A percentile compares a stretch with the other conserved stretches of the same genome.
Evolutionary conservation across 1,139 yeast species (phyloP).

Genomic region (Candida glucosophila): DNA sequence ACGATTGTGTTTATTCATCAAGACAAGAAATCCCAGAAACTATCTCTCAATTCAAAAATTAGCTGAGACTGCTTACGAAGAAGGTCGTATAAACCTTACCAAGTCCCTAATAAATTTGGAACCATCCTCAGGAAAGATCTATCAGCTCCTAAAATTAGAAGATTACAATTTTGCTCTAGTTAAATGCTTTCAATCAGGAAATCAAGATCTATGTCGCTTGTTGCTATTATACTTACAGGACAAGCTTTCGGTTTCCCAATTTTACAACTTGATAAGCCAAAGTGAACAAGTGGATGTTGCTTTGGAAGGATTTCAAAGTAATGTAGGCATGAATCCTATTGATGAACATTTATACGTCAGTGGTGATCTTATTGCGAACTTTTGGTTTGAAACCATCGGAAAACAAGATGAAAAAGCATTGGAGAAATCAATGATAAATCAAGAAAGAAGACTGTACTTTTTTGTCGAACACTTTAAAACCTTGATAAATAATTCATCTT

Average conservation of each 20-base stretch:
- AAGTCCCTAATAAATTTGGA: slow-evolving; percentile 60
- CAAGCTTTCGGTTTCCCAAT: slow-evolving; percentile 28
- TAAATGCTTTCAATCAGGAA: slow-evolving; percentile 60
- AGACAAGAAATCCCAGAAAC: slow-evolving; percentile 10
- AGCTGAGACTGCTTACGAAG: slow-evolving; percentile 67
- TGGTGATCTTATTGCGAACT: slow-evolving; percentile 36
- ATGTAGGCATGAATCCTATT: too few relatives aligned
- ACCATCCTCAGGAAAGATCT: slow-evolving; percentile 54
- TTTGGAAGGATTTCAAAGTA: too few relatives aligned
- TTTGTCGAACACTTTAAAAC: too few relatives aligned
- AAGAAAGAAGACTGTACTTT: slow-evolving; percentile 27
- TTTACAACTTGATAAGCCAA: slow-evolving; percentile 33
- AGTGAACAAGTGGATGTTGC: slow-evolving; percentile 26
- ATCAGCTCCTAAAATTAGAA: slow-evolving; percentile 59
- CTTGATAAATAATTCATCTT: too few relatives aligned
- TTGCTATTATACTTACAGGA: slow-evolving; percentile 47
- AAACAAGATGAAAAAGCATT: slow-evolving; percentile 13
- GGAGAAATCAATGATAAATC: slow-evolving; percentile 22
- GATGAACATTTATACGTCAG: slow-evolving; percentile 17
- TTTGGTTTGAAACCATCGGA: slow-evolving; percentile 30
- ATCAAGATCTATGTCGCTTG: slow-evolving; percentile 55
- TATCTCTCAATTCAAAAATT: slow-evolving; percentile 54
- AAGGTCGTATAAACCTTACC: slow-evolving; percentile 70
- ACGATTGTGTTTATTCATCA: slow-evolving; percentile 24
- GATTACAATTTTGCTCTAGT: slow-evolving; percentile 64